phyloP scores from a whole-genome alignment of 1,284 basidiomycete species.

The Rhizopogon parksii region DNA sequence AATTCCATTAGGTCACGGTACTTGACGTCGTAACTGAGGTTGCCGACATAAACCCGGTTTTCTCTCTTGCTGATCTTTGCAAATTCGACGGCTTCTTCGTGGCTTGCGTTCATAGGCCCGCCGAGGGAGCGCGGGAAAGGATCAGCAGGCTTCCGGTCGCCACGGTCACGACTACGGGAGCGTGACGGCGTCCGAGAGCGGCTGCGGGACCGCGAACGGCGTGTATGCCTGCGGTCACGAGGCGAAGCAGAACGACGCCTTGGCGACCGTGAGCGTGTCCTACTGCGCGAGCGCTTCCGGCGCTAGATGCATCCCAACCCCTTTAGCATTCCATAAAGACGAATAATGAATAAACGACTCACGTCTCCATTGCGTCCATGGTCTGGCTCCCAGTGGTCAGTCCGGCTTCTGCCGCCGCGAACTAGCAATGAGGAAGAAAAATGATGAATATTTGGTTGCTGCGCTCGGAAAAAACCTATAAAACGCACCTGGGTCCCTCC shows the following conservation, averaged over 20 bases:
- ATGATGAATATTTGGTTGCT: conserved; percentile 2
- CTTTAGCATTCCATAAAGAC: conserved; percentile 2
- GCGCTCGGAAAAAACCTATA: background rate
- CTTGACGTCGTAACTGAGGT: conserved; percentile 95
- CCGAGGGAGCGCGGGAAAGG: conserved; percentile 74
- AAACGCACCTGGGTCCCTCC: conserved; percentile 51
- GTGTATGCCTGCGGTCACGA: conserved; percentile 43
- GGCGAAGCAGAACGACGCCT: conserved; percentile 59
- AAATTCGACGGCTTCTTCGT: conserved; percentile 85
- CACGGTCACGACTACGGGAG: conserved; percentile 55
- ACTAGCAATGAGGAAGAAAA: conserved; percentile 19
- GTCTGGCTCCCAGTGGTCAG: conserved; percentile 78
- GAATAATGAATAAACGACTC: conserved; percentile 20
- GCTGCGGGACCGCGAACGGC: conserved; percentile 42
- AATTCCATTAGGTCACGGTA: conserved; percentile 97
- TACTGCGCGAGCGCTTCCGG: conserved; percentile 47
- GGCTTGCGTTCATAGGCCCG: conserved; percentile 86
- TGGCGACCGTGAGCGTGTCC: conserved; percentile 55
- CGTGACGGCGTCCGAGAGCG: conserved; percentile 52
- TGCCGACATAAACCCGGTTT: conserved; percentile 97
- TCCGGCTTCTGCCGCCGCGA: conserved; percentile 32
- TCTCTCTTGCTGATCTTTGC: conserved; percentile 93
- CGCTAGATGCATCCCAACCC: conserved; percentile 33
- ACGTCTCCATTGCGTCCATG: conserved; percentile 59
- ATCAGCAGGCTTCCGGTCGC: conserved; percentile 55